Conservation (phyloP, 2,329 filamentous ascomycete genomes). For the Fusarium sp. region DNA sequence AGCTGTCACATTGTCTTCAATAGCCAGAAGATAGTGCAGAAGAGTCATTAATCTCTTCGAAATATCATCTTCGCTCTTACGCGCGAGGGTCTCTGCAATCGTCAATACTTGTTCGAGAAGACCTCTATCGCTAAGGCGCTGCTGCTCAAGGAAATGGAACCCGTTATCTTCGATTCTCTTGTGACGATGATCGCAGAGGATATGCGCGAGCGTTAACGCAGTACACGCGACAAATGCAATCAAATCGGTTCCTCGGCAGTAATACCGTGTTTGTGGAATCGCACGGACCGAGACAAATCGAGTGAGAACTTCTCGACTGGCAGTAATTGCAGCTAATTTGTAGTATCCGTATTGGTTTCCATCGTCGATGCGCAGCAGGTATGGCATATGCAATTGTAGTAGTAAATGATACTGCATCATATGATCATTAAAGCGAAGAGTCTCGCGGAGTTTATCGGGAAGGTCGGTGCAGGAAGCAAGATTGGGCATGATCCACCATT, state of each 20-base stretch:
- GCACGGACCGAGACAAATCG: conserved; percentile 61
- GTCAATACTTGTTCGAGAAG: conserved; percentile 55
- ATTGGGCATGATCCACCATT: conserved; percentile 63
- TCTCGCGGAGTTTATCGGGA: conserved; percentile 48
- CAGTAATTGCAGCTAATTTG: conserved; percentile 59
- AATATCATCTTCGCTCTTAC: conserved; percentile 55
- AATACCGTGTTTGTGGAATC: conserved; percentile 56
- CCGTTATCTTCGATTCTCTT: conserved; percentile 17
- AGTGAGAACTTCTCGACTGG: conserved; percentile 64
- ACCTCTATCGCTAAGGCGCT: conserved; percentile 58
- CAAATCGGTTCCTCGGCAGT: conserved; percentile 64
- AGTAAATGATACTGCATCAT: conserved; percentile 65
- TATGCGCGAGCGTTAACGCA: conserved; percentile 63
- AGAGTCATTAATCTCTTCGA: conserved; percentile 56
- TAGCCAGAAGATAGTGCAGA: conserved; percentile 57
- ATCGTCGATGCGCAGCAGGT: conserved; percentile 59
- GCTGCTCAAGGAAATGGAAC: conserved; percentile 56
- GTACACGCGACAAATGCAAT: conserved; percentile 63
- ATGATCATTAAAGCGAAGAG: conserved; percentile 58
- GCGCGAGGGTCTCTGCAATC: conserved; percentile 54
- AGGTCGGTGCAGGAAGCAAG: conserved; percentile 29
- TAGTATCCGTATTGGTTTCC: conserved; percentile 60
- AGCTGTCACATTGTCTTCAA: conserved; percentile 55
- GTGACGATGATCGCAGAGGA: conserved; percentile 51
- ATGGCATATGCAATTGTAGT: conserved; percentile 67